Evolutionary conservation across 176 grass and related monocot species (phyloP).

Genomic region (Rhynchospora breviuscula): DNA sequence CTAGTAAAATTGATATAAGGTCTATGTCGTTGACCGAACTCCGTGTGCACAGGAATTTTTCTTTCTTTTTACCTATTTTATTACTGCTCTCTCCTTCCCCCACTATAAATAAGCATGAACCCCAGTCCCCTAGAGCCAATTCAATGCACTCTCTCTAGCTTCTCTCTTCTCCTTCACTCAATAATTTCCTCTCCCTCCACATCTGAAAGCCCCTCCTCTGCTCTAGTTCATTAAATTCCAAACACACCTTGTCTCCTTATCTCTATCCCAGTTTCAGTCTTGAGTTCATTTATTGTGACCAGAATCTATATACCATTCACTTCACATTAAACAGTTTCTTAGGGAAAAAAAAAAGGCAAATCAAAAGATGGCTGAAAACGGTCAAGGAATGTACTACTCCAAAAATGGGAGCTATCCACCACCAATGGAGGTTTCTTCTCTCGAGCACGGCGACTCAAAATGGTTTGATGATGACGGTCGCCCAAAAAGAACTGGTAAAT

Average conservation of each 20-base stretch:
- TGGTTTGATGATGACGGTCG: constrained; percentile 66
- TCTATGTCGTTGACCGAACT: constrained; percentile 6
- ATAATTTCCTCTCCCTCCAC: background rate
- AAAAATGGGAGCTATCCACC: constrained; percentile 20
- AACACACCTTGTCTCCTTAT: constrained; percentile 10
- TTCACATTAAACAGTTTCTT: background rate
- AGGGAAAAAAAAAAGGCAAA: background rate
- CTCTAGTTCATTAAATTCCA: background rate
- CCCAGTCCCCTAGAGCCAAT: background rate
- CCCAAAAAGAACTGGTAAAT: constrained; percentile 35
- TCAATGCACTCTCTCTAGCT: constrained; percentile 1
- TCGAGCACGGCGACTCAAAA: constrained; percentile 12
- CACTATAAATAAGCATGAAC: constrained; percentile 21
- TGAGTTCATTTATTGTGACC: constrained; percentile 10
- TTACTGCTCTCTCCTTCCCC: background rate
- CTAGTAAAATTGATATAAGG: background rate
- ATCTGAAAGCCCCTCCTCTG: background rate
- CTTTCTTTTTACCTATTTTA: constrained; percentile 6
- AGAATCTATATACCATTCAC: background rate
- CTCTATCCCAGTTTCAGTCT: background rate
- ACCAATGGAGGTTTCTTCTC: constrained; percentile 41
- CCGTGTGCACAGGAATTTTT: background rate
- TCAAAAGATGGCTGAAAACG: constrained; percentile 16
- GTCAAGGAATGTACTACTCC: background rate
- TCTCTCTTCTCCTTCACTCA: constrained; percentile 12